Evolutionary conservation across 2,329 filamentous ascomycete species (phyloP).

Genomic region (Xylaria sp.): DNA sequence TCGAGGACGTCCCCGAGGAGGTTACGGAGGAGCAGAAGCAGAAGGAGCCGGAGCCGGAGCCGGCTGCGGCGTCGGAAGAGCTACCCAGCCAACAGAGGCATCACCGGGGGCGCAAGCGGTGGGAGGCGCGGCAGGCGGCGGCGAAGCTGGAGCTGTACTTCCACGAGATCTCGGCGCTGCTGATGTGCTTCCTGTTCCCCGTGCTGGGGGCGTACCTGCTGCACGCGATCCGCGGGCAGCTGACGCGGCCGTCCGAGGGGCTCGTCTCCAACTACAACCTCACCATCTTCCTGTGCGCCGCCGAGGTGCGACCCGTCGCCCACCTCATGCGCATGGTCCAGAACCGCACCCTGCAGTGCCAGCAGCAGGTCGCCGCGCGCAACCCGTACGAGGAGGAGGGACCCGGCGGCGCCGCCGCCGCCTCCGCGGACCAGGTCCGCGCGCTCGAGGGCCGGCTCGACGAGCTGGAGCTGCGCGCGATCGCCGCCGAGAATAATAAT

Average conservation of each 20-base stretch:
- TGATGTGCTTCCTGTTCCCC: conserved; percentile 79
- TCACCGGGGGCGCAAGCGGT: no score
- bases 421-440: conserved; percentile 48
- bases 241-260: conserved; percentile 82
- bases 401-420: no score
- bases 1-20: conserved; percentile 52
- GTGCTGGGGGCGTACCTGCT: conserved; percentile 80
- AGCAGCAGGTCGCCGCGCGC: conserved; percentile 72
- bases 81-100: conserved; percentile 17
- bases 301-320: conserved; percentile 80
- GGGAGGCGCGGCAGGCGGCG: conserved; percentile 35
- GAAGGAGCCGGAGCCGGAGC: conserved; percentile 13
- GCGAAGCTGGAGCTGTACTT: conserved; percentile 68
- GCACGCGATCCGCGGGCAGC: conserved; percentile 76
- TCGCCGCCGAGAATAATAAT: conserved; percentile 42
- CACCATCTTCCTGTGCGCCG: conserved; percentile 84
- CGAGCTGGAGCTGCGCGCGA: conserved; percentile 64
- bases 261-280: conserved; percentile 92
- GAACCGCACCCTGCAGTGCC: conserved; percentile 77
- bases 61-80: not conserved
- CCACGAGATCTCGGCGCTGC: conserved; percentile 75
- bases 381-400: conserved; percentile 49
- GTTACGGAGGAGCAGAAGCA: conserved; percentile 47
- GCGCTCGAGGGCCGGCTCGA: conserved; percentile 69
- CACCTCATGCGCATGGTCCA: conserved; percentile 83